A percentile compares a stretch with the other conserved stretches of the same genome.
phyloP scores from a whole-genome alignment of 495 filamentous ascomycete genomes.

The Lindgomyces ingoldianus region DNA sequence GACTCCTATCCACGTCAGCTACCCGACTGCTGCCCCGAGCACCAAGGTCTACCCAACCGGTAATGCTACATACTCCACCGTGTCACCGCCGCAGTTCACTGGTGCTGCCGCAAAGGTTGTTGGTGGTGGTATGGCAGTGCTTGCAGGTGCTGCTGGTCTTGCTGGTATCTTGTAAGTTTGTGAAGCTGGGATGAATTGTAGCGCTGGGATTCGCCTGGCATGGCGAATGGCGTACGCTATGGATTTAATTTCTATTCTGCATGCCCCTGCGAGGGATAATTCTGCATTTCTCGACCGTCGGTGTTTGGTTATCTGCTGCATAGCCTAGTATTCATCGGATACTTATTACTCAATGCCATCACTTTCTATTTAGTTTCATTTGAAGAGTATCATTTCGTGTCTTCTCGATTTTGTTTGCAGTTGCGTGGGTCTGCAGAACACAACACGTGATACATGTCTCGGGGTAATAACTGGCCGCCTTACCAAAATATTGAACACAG shows the following conservation, averaged over 20 bases:
- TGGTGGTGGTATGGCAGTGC: constrained; percentile 17
- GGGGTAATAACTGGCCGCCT: not conserved
- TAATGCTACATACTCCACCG: constrained; percentile 20
- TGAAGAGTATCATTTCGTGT: too few species aligned
- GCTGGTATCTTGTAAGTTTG: constrained; percentile 11
- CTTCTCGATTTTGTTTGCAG: not conserved
- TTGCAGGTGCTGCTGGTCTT: constrained; percentile 23
- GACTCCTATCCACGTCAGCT: constrained; percentile 23
- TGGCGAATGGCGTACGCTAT: not conserved
- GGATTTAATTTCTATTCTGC: not conserved
- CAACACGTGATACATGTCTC: not conserved
- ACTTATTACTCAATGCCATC: too few species aligned
- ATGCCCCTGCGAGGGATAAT: too few species aligned
- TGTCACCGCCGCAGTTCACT: constrained; percentile 10
- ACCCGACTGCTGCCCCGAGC: not conserved
- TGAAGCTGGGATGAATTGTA: not conserved
- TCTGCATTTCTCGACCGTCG: too few species aligned
- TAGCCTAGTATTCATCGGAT: too few species aligned
- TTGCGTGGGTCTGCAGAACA: not conserved
- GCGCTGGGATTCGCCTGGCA: not conserved
- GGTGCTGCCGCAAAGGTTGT: constrained; percentile 15
- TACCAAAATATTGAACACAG: not conserved
- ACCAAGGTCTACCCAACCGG: not conserved
- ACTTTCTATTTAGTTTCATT: too few species aligned
- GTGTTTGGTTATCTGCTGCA: too few species aligned